These are phyloP conservation scores for Climacium dendroides DNA, from an alignment of 225 moss, liverwort and hornwort species.

Conservation along the genomic window DNA sequence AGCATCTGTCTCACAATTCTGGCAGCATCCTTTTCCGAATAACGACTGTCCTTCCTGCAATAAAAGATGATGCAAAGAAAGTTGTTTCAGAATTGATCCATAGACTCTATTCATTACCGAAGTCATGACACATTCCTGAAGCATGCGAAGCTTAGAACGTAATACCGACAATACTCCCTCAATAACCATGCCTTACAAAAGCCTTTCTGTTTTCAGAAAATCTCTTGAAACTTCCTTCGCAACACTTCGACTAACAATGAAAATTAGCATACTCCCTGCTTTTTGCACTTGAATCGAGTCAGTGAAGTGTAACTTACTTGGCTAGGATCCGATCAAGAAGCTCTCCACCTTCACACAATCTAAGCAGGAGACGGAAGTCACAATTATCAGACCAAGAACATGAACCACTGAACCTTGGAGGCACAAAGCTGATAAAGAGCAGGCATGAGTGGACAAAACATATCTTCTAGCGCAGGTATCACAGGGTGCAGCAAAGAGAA, in stretches of 20 bases:
- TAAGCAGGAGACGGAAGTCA: conserved; percentile 2
- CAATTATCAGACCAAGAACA: background rate
- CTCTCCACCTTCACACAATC: conserved; percentile 96
- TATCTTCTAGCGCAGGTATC: background rate
- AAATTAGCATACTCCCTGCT: background rate
- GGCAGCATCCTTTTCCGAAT: conserved; percentile 96
- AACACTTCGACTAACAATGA: background rate
- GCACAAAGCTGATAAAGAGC: background rate
- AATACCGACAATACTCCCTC: background rate
- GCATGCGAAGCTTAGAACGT: background rate
- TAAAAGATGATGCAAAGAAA: background rate
- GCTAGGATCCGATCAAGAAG: conserved; percentile 87
- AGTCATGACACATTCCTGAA: background rate
- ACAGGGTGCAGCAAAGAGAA: background rate
- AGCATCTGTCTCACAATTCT: conserved; percentile 95
- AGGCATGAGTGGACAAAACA: background rate
- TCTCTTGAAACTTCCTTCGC: background rate
- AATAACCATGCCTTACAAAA: background rate
- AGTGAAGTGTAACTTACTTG: conserved; percentile 35
- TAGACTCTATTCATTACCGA: background rate
- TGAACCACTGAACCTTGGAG: background rate
- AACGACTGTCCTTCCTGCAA: conserved; percentile 78
- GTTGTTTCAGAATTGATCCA: background rate
- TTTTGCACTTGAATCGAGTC: background rate
- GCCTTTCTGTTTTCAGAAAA: background rate